These are phyloP conservation scores for Venturia oleaginea DNA, from an alignment of 2,329 filamentous ascomycete genomes.

Conservation along the genomic window DNA sequence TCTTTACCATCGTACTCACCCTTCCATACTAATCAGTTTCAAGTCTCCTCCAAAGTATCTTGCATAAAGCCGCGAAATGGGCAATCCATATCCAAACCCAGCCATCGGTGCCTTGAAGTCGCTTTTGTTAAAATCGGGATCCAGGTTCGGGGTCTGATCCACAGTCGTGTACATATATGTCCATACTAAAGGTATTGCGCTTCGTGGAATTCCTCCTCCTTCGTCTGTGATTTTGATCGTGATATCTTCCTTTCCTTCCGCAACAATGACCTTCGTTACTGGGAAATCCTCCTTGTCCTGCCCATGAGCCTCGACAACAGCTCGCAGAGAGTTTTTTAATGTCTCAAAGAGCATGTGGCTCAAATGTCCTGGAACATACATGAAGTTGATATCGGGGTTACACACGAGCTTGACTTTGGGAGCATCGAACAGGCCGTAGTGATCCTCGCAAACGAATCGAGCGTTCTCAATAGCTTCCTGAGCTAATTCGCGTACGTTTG, in stretches of 20 bases:
- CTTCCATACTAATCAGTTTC: slow-evolving; percentile 98
- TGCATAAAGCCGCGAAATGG: slow-evolving; percentile 88
- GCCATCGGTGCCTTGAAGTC: slow-evolving; percentile 99
- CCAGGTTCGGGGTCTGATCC: slow-evolving; percentile 85
- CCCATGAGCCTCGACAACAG: slow-evolving; percentile 91
- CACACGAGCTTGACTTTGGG: slow-evolving; percentile 96
- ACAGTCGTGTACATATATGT: slow-evolving; percentile 99
- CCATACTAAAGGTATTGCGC: slow-evolving; percentile 94
- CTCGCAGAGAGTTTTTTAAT: slow-evolving; percentile 93
- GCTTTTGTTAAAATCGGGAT: slow-evolving; percentile 97
- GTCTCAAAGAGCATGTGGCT: slow-evolving; percentile 99
- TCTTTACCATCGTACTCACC: slow-evolving; percentile 48
- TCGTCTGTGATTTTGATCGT: slow-evolving; percentile 98
- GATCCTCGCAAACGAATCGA: slow-evolving; percentile 97
- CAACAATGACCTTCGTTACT: slow-evolving; percentile 93
- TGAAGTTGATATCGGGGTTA: slow-evolving; percentile 89
- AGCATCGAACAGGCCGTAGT: slow-evolving; percentile 94
- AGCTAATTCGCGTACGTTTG: slow-evolving; percentile 88
- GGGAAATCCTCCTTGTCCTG: slow-evolving; percentile 94
- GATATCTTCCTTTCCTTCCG: slow-evolving; percentile 96
- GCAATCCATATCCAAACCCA: slow-evolving; percentile 94
- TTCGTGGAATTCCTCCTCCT: slow-evolving; percentile 88
- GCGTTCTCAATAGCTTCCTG: slow-evolving; percentile 98
- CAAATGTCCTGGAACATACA: slow-evolving; percentile 98
- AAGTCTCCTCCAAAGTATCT: slow-evolving; percentile 95